phyloP scores from a whole-genome alignment of 305 asterid species.

The Fraxinus ornus region DNA sequence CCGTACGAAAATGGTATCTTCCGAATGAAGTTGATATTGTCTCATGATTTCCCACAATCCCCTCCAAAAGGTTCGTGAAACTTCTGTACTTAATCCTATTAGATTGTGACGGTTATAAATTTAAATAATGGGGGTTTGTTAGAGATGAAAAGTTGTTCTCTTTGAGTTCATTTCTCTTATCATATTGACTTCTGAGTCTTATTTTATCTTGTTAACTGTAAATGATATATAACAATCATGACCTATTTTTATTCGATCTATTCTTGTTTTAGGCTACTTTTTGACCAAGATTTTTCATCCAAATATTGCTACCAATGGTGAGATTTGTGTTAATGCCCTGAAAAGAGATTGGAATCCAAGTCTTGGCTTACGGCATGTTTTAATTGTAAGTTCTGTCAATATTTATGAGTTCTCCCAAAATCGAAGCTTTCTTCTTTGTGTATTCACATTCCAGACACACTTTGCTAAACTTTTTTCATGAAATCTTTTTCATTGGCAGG shows the following conservation, averaged over 20 bases:
- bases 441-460: not conserved
- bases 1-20: constrained; percentile 89
- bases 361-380: constrained; percentile 86
- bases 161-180: not conserved
- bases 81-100: not conserved
- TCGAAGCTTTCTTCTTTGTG: not conserved
- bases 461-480: not conserved
- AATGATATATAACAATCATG: not conserved
- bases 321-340: constrained; percentile 92
- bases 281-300: constrained; percentile 96
- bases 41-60: constrained; percentile 87
- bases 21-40: constrained; percentile 85
- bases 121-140: not conserved
- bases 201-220: not conserved
- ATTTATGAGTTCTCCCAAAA: not conserved
- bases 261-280: constrained; percentile 61
- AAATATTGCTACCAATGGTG: constrained; percentile 81
- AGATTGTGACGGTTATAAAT: not conserved
- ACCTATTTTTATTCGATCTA: not conserved
- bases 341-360: constrained; percentile 92
- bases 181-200: not conserved
- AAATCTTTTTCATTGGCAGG: constrained; percentile 43
- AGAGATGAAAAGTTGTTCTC: not conserved
- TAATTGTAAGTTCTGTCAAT: constrained; percentile 52
- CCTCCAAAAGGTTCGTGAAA: constrained; percentile 81